A percentile compares a stretch with the other conserved stretches of the same genome.
These are phyloP conservation scores for Metschnikowia sp. DNA, from an alignment of 805 yeast genomes.

Conservation along the genomic window DNA sequence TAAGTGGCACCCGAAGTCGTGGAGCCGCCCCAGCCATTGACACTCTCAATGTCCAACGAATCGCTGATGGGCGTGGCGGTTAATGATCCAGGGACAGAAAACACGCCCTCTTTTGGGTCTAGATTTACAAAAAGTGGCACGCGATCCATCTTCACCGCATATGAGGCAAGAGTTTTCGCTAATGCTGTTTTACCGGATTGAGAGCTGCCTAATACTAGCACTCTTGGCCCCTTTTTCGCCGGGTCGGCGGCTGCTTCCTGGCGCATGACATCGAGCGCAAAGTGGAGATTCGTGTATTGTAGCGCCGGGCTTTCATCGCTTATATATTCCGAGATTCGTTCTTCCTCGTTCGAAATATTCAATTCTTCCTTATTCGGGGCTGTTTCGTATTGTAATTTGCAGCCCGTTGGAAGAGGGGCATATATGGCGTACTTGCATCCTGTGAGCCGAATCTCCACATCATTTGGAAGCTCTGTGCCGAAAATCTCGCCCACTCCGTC, in stretches of 20 bases:
- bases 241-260: slow-evolving; percentile 28
- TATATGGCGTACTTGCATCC: slow-evolving; percentile 39
- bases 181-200: slow-evolving; percentile 79
- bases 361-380: slow-evolving; percentile 24
- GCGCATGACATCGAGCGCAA: slow-evolving; percentile 61
- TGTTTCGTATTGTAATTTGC: slow-evolving; percentile 48
- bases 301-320: slow-evolving; percentile 71
- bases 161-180: slow-evolving; percentile 64
- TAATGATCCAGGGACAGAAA: slow-evolving; percentile 77
- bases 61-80: slow-evolving; percentile 84
- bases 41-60: slow-evolving; percentile 66
- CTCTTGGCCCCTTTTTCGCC: slow-evolving; percentile 49
- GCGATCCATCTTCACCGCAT: slow-evolving; percentile 68
- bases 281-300: slow-evolving; percentile 64
- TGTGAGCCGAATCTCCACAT: slow-evolving; percentile 43
- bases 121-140: slow-evolving; percentile 73
- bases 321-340: slow-evolving; percentile 53
- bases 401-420: slow-evolving; percentile 56
- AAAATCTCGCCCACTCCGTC: slow-evolving; percentile 83
- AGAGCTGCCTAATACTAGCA: slow-evolving; percentile 68
- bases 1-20: slow-evolving; percentile 69
- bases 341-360: slow-evolving; percentile 29
- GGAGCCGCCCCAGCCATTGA: slow-evolving; percentile 72
- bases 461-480: slow-evolving; percentile 87
- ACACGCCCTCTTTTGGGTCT: slow-evolving; percentile 70